These are phyloP conservation scores for Coleophoma eucalyptorum DNA, from an alignment of 2,329 filamentous ascomycete genomes.

Conservation along the genomic window DNA sequence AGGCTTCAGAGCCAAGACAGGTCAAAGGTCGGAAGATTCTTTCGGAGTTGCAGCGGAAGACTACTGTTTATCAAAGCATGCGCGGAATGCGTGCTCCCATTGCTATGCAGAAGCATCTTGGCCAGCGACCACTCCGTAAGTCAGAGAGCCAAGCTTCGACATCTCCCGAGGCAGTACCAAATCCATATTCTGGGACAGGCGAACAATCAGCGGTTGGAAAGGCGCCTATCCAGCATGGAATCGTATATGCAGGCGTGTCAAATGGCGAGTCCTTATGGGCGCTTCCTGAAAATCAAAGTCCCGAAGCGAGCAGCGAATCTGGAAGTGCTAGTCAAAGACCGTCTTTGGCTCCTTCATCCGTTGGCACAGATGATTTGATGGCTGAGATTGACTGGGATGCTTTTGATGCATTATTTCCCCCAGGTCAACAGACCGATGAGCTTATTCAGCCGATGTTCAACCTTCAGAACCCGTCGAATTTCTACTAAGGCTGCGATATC, in stretches of 20 bases:
- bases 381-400: conserved; percentile 59
- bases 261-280: conserved; percentile 45
- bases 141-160: conserved; percentile 4
- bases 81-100: conserved; percentile 51
- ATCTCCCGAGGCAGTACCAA: not conserved
- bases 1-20: conserved; percentile 43
- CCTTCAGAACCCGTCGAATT: not conserved
- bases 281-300: conserved; percentile 34
- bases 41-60: conserved; percentile 57
- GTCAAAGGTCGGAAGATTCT: conserved; percentile 60
- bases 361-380: conserved; percentile 31
- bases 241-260: conserved; percentile 41
- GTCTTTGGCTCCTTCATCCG: conserved; percentile 4
- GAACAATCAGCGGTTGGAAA: conserved; percentile 2
- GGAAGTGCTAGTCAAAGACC: conserved; percentile 5
- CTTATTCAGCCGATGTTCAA: not conserved
- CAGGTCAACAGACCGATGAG: conserved; percentile 13
- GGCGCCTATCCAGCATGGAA: conserved; percentile 8
- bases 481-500: not conserved
- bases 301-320: conserved; percentile 37
- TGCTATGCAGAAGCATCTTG: conserved; percentile 25
- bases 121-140: conserved; percentile 12
- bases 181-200: not conserved
- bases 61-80: conserved; percentile 54
- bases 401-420: conserved; percentile 27